Evolutionary conservation across 208 protist genomes (phyloP).

Genomic region (Phytomonas francai): DNA sequence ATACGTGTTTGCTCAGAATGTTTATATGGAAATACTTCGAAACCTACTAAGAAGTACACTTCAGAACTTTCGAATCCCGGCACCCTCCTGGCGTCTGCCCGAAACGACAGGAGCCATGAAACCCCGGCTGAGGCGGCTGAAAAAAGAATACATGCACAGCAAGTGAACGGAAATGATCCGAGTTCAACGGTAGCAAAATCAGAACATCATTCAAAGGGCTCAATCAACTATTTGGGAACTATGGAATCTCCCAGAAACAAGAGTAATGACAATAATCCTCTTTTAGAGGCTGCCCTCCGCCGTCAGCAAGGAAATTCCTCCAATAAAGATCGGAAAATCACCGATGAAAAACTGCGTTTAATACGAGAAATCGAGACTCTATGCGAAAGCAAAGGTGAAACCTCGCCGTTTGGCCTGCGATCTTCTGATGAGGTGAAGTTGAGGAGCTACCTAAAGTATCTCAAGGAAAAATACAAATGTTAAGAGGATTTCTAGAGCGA

Average conservation of each 20-base stretch:
- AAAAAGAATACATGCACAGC: not conserved
- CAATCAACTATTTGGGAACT: not conserved
- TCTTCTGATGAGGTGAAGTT: constrained; percentile 59
- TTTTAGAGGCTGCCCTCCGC: constrained; percentile 65
- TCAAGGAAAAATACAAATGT: constrained; percentile 42
- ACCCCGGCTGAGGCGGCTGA: not conserved
- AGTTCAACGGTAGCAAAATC: not conserved
- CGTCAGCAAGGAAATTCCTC: constrained; percentile 43
- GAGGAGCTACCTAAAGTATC: constrained; percentile 46
- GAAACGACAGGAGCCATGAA: not conserved
- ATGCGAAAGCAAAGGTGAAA: constrained; percentile 28
- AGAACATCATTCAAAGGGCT: not conserved
- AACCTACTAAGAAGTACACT: not conserved
- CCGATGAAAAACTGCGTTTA: constrained; percentile 40
- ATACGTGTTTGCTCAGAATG: not conserved
- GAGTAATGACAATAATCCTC: constrained; percentile 27
- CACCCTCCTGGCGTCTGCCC: not conserved
- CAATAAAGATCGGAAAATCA: constrained; percentile 15
- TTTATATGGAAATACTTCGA: not conserved
- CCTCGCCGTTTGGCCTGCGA: constrained; percentile 65
- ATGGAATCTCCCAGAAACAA: not conserved
- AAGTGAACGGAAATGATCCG: not conserved
- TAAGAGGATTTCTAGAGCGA: not conserved
- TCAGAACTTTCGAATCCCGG: not conserved
- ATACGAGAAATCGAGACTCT: constrained; percentile 52